Conservation (phyloP, 305 asterid genomes). For the Fraxinus latifolia region DNA sequence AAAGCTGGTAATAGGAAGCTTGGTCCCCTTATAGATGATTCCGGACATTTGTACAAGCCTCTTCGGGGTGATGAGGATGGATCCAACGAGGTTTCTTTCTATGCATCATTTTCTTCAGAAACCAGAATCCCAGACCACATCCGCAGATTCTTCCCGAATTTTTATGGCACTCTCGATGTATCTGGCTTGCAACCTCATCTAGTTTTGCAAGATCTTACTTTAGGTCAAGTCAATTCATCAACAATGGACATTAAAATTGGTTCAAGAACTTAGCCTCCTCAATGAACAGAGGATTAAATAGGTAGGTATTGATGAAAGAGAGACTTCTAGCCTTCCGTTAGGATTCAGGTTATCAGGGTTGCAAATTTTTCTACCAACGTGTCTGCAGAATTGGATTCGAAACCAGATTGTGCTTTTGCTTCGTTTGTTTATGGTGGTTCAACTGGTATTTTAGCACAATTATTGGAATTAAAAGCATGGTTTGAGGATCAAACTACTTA, state of each 20-base stretch:
- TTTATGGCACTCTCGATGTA: slow-evolving; percentile 50
- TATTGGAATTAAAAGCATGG: slow-evolving; percentile 52
- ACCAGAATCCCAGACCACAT: slow-evolving; percentile 35
- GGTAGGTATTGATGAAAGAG: slow-evolving; percentile 40
- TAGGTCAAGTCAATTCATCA: slow-evolving; percentile 36
- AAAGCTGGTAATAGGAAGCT: slow-evolving; percentile 27
- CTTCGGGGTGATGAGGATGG: slow-evolving; percentile 34
- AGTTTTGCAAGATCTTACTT: slow-evolving; percentile 38
- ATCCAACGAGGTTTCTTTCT: slow-evolving; percentile 42
- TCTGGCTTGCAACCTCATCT: slow-evolving; percentile 49
- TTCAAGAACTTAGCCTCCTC: slow-evolving; percentile 51
- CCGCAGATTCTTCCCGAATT: slow-evolving; percentile 38
- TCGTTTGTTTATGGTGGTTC: slow-evolving; percentile 39
- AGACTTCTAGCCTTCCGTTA: slow-evolving; percentile 36
- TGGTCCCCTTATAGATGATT: slow-evolving; percentile 33
- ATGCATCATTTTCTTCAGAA: slow-evolving; percentile 36
- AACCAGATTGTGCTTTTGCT: slow-evolving; percentile 44
- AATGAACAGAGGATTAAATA: slow-evolving; percentile 35
- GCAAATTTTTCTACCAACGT: slow-evolving; percentile 39
- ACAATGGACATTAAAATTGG: slow-evolving; percentile 56
- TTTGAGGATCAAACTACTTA: slow-evolving; percentile 48
- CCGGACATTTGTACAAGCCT: slow-evolving; percentile 37
- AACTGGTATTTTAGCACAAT: slow-evolving; percentile 43
- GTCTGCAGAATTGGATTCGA: slow-evolving; percentile 19
- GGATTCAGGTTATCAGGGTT: slow-evolving; percentile 55